A percentile compares a stretch with the other conserved stretches of the same genome.
phyloP scores from a whole-genome alignment of 2,329 filamentous ascomycete genomes.

The Corynespora cassiicola region DNA sequence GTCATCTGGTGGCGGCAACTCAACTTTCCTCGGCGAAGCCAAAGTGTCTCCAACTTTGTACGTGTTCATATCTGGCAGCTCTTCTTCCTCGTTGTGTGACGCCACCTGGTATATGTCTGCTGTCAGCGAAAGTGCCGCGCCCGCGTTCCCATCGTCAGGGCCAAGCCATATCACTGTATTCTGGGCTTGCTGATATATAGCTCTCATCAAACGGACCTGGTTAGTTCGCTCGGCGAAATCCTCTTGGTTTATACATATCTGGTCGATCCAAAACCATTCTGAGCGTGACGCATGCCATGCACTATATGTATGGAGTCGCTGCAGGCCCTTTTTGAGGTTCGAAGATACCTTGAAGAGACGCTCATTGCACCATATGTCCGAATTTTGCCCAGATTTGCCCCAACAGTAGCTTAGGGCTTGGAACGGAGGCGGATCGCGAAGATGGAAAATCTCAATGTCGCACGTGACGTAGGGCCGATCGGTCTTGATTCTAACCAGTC shows the following conservation, averaged over 20 bases:
- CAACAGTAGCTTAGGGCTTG: conserved; percentile 10
- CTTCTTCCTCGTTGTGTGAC: conserved; percentile 1
- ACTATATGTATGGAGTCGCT: conserved; percentile 3
- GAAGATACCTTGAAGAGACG: conserved; percentile 5
- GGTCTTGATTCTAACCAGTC: conserved; percentile 7
- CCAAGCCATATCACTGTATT: conserved; percentile 13
- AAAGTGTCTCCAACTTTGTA: too few species aligned
- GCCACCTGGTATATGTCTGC: conserved; percentile 5
- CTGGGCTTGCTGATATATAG: conserved; percentile 22
- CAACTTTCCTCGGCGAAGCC: too few species aligned
- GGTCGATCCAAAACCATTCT: conserved; percentile 23
- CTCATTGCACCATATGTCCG: conserved; percentile 9
- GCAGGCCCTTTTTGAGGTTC: conserved; percentile 8
- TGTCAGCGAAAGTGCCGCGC: conserved; percentile 4
- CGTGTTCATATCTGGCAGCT: not conserved
- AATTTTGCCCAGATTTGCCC: conserved; percentile 7
- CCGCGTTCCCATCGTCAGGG: conserved; percentile 4
- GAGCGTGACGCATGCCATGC: conserved; percentile 3
- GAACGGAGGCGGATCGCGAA: conserved; percentile 7
- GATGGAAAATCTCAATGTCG: conserved; percentile 5
- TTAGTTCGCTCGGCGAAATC: conserved; percentile 20
- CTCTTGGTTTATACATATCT: conserved; percentile 25
- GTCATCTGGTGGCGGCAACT: conserved; percentile 3
- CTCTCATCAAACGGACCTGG: conserved; percentile 24
- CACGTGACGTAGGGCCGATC: conserved; percentile 5